Base-by-base conservation (phyloP, 306 rosid genomes). In the Gastrolobium villosum region DNA sequence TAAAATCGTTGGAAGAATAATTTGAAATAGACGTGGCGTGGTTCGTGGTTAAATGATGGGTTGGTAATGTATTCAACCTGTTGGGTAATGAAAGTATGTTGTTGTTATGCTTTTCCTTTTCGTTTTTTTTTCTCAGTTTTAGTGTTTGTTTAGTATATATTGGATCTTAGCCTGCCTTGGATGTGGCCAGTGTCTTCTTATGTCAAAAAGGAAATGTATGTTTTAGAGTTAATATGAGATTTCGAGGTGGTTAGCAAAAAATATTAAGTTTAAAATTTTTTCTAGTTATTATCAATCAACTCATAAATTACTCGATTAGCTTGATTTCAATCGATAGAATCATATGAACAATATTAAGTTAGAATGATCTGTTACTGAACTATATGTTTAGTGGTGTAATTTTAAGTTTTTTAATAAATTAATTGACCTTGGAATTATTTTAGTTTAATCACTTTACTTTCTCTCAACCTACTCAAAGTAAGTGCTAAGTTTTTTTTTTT, bases 21-120 rank as follows among this genome's bases (percentile, higher is more conserved):
- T 4, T 10, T 66, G 55, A 37, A 43, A 10, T 8, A 46, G 56
- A 72, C 43, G 52, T 37, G 77, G 26, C 43, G 15, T 62, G 66
- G 81, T 28, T 69, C 75, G 32, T 35, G 67, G 46, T 41, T 2
- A 59, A 65, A 49, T 63, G 53, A 50, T 49, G n/a, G 5, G 70
- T 48, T 63, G 66, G 75, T 64, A 75, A 59, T 4, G 56, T 35
- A 44, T 55, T 65, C 56, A 66, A 45, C 15, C 10, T 56, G 7
- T 10, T 65, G 68, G 59, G n/a, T n/a, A n/a, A n/a, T n/a, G n/a
- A n/a, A n/a, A n/a, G 10, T 35, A 40, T 56, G 54, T 63, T 65
- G 55, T 34, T 32, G 41, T 65, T 4, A 10, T 10, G 31, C 7
- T 34, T 44, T 11, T 72, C 30, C 2, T 9, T 3, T 14, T 37